Evolutionary conservation across 1,139 yeast species (phyloP).

Genomic region (Pichia sp.): DNA sequence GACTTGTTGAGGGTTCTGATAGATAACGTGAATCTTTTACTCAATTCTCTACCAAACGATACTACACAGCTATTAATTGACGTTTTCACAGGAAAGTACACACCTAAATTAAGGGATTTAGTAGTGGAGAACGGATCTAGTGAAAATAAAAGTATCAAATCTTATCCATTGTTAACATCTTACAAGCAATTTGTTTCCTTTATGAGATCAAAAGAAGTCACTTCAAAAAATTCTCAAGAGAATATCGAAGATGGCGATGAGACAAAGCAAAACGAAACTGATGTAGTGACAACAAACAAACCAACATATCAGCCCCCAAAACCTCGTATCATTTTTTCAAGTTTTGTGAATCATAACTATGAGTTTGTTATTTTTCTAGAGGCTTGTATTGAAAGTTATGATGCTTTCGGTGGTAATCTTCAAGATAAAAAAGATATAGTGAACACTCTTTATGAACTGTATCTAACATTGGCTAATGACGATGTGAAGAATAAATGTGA

Average conservation of each 20-base stretch:
- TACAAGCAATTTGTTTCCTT: conserved; percentile 69
- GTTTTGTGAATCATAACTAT: conserved; percentile 77
- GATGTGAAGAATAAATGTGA: conserved; percentile 31
- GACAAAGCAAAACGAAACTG: conserved; percentile 14
- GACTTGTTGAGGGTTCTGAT: conserved; percentile 71
- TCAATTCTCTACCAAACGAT: conserved; percentile 71
- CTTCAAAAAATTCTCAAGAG: neutral
- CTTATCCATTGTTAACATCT: conserved; percentile 53
- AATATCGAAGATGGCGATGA: conserved; percentile 13
- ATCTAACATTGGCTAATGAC: conserved; percentile 55
- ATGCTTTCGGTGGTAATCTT: conserved; percentile 65
- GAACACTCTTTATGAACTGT: conserved; percentile 78
- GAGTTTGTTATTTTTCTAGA: conserved; percentile 93
- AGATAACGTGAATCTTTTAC: conserved; percentile 50
- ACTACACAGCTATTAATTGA: conserved; percentile 80
- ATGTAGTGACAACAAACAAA: conserved; percentile 1
- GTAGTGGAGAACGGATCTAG: conserved; percentile 10
- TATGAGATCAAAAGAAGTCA: conserved; percentile 33
- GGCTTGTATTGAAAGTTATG: conserved; percentile 81
- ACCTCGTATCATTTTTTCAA: conserved; percentile 81
- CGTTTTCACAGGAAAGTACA: conserved; percentile 82
- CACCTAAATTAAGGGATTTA: conserved; percentile 35
- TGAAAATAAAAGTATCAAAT: neutral
- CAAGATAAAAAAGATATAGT: conserved; percentile 69
- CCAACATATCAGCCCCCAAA: conserved; percentile 91